Conservation (phyloP, 495 filamentous ascomycete species). For the Gamarada debralockiae region DNA sequence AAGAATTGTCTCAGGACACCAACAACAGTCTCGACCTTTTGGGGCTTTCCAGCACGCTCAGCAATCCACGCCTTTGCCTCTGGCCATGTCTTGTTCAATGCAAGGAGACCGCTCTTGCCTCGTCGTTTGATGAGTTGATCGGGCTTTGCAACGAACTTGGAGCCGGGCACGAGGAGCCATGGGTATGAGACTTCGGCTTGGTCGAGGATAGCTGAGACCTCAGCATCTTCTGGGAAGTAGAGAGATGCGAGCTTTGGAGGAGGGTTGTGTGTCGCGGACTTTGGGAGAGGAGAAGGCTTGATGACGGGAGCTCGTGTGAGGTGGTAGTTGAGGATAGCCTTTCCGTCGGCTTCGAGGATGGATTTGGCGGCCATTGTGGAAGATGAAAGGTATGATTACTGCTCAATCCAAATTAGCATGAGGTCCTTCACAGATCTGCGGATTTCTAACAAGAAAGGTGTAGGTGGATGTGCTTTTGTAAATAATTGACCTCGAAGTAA, state of each 20-base stretch:
- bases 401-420: slow-evolving; percentile 13
- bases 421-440: neutral
- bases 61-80: slow-evolving; percentile 92
- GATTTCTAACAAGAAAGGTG: slow-evolving; percentile 9
- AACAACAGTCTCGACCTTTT: slow-evolving; percentile 87
- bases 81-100: slow-evolving; percentile 95
- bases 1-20: slow-evolving; percentile 92
- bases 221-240: slow-evolving; percentile 85
- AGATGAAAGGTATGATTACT: slow-evolving; percentile 18
- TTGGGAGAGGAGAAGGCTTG: slow-evolving; percentile 92
- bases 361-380: slow-evolving; percentile 93
- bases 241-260: slow-evolving; percentile 86
- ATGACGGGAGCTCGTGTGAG: slow-evolving; percentile 97
- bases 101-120: slow-evolving; percentile 96
- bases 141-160: slow-evolving; percentile 98
- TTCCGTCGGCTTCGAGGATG: slow-evolving; percentile 98
- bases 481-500: neutral
- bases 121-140: slow-evolving; percentile 99
- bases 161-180: slow-evolving; percentile 76
- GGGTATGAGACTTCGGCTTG: slow-evolving; percentile 94
- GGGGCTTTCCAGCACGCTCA: slow-evolving; percentile 81
- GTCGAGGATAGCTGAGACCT: slow-evolving; percentile 81
- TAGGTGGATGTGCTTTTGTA: neutral
- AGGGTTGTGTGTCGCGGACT: slow-evolving; percentile 83
- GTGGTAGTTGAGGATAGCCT: slow-evolving; percentile 99